Conservation (phyloP, 768 basidiomycete species). For the Goffeauzyma gilvescens region DNA sequence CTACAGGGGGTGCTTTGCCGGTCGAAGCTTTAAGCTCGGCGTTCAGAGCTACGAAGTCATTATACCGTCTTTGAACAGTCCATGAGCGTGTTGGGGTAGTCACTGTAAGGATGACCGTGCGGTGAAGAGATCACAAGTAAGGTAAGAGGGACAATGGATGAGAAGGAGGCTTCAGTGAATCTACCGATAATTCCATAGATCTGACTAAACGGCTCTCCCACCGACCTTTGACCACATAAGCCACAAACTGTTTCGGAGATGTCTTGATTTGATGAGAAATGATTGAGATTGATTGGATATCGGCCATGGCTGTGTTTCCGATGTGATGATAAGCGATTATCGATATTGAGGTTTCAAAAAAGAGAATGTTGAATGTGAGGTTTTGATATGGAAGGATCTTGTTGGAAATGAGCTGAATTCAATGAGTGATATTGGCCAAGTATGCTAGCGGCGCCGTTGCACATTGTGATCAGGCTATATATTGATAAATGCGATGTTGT, state of each 20-base stretch:
- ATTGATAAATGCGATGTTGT: too few species aligned
- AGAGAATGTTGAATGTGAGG: too few species aligned
- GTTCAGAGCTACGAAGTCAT: slow-evolving; percentile 77
- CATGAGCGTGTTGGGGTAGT: slow-evolving; percentile 77
- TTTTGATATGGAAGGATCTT: too few species aligned
- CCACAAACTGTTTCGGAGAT: slow-evolving; percentile 24
- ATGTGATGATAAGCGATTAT: neutral
- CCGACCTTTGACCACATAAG: slow-evolving; percentile 28
- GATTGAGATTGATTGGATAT: slow-evolving; percentile 27
- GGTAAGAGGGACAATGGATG: neutral
- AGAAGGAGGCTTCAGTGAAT: neutral
- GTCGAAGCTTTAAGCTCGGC: slow-evolving; percentile 59
- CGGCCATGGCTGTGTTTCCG: slow-evolving; percentile 17
- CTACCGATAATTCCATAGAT: neutral
- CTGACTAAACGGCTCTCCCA: neutral
- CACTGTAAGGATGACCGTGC: slow-evolving; percentile 33
- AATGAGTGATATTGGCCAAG: too few species aligned
- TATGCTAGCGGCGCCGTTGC: too few species aligned
- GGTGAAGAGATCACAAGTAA: neutral
- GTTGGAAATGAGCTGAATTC: too few species aligned
- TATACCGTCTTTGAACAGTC: slow-evolving; percentile 86
- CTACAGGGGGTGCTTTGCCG: slow-evolving; percentile 55
- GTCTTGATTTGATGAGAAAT: slow-evolving; percentile 25
- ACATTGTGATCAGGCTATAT: too few species aligned
- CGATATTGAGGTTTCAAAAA: too few species aligned